Base-by-base conservation (phyloP, 352 stramenopile species). In the Aphanomyces cochlioides region DNA sequence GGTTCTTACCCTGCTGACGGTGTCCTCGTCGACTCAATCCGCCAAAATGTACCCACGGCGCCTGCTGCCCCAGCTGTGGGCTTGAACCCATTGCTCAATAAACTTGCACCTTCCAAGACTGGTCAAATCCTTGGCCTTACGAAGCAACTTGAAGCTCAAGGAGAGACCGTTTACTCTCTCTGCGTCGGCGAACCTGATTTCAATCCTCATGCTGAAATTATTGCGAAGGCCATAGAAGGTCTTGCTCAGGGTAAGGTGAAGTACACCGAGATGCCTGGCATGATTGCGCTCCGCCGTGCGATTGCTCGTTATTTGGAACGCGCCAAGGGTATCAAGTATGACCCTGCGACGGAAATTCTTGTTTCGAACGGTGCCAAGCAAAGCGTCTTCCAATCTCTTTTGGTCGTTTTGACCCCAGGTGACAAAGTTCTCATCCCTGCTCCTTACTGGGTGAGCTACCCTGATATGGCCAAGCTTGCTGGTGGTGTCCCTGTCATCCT, bases 111-210 rank as follows among this genome's bases (percentile, higher is more conserved):
- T 15, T 90, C 88, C 60, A 96, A 96, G 78, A 98, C 91, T 4
- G 81, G 98, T n/a, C 84, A 98, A 71, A 93, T 99, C 61, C 96
- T 98, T 61, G 82, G 76, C 4, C 78, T 97, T 40, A 98, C 96
- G 10, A 98, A 98, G 77, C 84, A 98, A 72, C 94, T 98, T 78
- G 88, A 98, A 75, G 92, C 90, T 5, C 82, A 97, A 36, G 96
- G 96, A 12, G 85, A 97, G 68, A 68, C 83, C 0, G 93, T 98
- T 10, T 86, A 81, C 69, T 93, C 90, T 13, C 79, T 99, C 7
- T 98, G 93, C 73, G 95, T 99, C 0, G 96, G 96, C 59, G 96
- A 99, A 75, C 96, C 96, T 1, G 95, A 99, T 77, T 99, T 98
- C 77, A 67, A 85, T 7, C 96, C 95, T 7, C 91, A 92, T 7